Evolutionary conservation across 2,329 filamentous ascomycete species (phyloP).

Genomic region (Pestalotiopsis sp.): DNA sequence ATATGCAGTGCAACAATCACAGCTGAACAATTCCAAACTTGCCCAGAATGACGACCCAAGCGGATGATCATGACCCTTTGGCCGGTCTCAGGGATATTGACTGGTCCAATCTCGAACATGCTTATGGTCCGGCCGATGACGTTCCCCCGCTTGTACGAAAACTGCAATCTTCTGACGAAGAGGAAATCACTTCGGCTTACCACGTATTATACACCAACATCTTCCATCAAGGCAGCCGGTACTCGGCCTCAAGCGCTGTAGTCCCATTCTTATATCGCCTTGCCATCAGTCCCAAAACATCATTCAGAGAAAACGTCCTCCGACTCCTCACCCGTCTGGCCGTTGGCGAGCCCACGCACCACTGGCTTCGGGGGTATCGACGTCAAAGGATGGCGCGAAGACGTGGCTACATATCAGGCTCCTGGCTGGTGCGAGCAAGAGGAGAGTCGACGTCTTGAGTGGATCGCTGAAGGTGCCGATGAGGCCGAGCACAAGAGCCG

Average conservation of each 20-base stretch:
- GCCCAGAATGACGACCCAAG: not conserved
- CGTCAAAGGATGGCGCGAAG: not conserved
- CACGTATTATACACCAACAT: not conserved
- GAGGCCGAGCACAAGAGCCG: not conserved
- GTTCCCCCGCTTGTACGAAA: not conserved
- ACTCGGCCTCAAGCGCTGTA: not conserved
- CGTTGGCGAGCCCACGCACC: not conserved
- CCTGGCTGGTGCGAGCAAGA: not conserved
- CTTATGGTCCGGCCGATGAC: not conserved
- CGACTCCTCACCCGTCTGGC: not conserved
- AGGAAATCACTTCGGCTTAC: not conserved
- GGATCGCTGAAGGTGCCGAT: not conserved
- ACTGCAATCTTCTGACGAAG: not conserved
- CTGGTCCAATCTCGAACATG: not conserved
- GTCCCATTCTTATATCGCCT: not conserved
- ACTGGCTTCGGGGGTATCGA: not conserved
- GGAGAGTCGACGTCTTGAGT: not conserved
- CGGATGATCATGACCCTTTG: not conserved
- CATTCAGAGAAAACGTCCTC: not conserved
- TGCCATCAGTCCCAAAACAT: not conserved
- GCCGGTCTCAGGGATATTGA: not conserved
- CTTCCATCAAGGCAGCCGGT: not conserved
- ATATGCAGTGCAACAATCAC: not conserved
- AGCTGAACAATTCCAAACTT: not conserved
- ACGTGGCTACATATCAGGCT: not conserved